A percentile compares a stretch with the other conserved stretches of the same genome.
Evolutionary conservation across 2,329 filamentous ascomycete species (phyloP).

Genomic region (Stromatinia cepivora): DNA sequence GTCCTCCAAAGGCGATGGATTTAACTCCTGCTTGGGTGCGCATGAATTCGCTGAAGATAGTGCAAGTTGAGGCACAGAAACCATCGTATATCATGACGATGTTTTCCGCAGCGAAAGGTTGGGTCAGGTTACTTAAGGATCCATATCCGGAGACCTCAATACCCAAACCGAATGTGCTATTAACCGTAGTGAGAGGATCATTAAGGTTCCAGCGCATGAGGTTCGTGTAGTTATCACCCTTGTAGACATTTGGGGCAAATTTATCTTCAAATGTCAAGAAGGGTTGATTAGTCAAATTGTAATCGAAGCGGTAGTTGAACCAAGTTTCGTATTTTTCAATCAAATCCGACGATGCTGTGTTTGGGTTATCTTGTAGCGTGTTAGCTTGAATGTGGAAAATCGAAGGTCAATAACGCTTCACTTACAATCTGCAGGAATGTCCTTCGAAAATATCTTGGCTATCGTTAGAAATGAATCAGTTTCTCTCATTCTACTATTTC

Average conservation of each 20-base stretch:
- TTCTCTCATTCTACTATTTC: slow-evolving; percentile 34
- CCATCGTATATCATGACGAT: slow-evolving; percentile 51
- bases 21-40: slow-evolving; percentile 53
- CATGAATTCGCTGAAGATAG: slow-evolving; percentile 58
- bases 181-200: slow-evolving; percentile 34
- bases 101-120: slow-evolving; percentile 45
- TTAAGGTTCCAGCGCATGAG: slow-evolving; percentile 36
- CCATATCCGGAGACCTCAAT: slow-evolving; percentile 42
- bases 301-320: slow-evolving; percentile 37
- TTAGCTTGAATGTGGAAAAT: background rate
- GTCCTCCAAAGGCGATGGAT: slow-evolving; percentile 60
- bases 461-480: slow-evolving; percentile 33
- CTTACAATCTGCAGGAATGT: slow-evolving; percentile 31
- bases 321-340: slow-evolving; percentile 32
- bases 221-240: slow-evolving; percentile 34
- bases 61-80: slow-evolving; percentile 60
- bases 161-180: slow-evolving; percentile 33
- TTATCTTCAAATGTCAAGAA: slow-evolving; percentile 35
- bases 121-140: slow-evolving; percentile 36
- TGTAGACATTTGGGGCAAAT: slow-evolving; percentile 33
- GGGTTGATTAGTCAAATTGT: slow-evolving; percentile 33
- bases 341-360: slow-evolving; percentile 29
- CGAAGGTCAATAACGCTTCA: background rate
- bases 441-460: slow-evolving; percentile 29
- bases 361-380: slow-evolving; percentile 27